Percentiles rank a stretch among this genome's conserved stretches.
Evolutionary conservation across 352 stramenopile genomes (phyloP).

Genomic region (Hyaloperonospora arabidopsidis): DNA sequence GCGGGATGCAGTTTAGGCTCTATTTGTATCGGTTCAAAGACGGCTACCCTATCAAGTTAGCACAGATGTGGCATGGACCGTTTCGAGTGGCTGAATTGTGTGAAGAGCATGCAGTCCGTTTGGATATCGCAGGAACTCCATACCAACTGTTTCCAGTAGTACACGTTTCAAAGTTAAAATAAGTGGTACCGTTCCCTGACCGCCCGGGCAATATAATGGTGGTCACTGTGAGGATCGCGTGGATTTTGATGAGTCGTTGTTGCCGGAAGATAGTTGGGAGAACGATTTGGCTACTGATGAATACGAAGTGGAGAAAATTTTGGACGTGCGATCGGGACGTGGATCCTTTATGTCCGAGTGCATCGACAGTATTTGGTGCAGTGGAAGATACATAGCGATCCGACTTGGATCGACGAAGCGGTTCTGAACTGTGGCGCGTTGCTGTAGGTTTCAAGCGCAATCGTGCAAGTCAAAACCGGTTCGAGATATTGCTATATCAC

Average conservation of each 20-base stretch:
- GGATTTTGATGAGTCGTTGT: constrained; percentile 19
- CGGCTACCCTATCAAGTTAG: no score
- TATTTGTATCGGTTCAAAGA: constrained; percentile 9
- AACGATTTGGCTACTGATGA: not conserved
- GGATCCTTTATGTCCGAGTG: not conserved
- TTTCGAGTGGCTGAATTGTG: no score
- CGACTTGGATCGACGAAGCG: no score
- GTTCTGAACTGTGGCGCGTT: no score
- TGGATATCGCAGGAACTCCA: not conserved
- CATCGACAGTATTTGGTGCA: constrained; percentile 9
- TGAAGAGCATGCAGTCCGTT: constrained; percentile 10
- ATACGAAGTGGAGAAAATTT: no score
- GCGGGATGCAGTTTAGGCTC: constrained; percentile 7
- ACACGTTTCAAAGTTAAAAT: constrained; percentile 23
- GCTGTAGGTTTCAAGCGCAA: no score
- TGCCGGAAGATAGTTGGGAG: constrained; percentile 12
- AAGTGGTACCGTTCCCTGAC: not conserved
- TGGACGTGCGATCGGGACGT: not conserved
- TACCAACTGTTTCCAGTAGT: not conserved
- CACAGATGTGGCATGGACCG: no score
- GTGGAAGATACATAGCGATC: not conserved
- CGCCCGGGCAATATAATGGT: constrained; percentile 1
- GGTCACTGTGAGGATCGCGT: constrained; percentile 1
- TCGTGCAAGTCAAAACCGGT: no score
- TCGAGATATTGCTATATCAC: constrained; percentile 5